Evolutionary conservation across 164 flowering plant genomes (phyloP).

Genomic region (Cinnamomum chago): DNA sequence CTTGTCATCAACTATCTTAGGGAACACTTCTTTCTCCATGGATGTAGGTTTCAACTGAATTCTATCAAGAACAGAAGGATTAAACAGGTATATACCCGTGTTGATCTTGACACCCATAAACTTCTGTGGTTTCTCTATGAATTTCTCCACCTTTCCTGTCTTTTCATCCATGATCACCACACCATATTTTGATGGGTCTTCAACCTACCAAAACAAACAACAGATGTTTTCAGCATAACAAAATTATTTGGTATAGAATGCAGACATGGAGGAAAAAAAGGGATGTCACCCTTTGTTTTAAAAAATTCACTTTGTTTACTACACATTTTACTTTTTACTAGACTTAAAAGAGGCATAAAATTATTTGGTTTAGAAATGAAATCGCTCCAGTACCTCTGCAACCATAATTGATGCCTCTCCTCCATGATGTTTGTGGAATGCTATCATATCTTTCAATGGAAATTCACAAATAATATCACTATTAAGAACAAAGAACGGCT

Average conservation of each 20-base stretch:
- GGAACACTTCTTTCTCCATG: constrained; percentile 27
- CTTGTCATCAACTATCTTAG: constrained; percentile 18
- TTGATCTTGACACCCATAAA: constrained; percentile 27
- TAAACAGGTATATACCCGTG: constrained; percentile 25
- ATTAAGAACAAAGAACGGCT: constrained; percentile 25
- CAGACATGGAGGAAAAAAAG: not conserved
- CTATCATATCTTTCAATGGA: constrained; percentile 21
- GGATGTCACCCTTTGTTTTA: not conserved
- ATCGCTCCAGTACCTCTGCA: constrained; percentile 10
- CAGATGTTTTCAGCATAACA: not conserved
- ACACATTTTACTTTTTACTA: not conserved
- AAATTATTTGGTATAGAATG: not conserved
- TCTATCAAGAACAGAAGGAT: constrained; percentile 19
- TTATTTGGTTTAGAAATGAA: not conserved
- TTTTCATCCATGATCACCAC: constrained; percentile 24
- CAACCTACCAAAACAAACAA: constrained; percentile 10
- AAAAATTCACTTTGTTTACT: not conserved
- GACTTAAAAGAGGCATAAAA: no score
- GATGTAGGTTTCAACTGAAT: constrained; percentile 24
- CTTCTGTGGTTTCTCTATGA: constrained; percentile 23
- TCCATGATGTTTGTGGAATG: constrained; percentile 24
- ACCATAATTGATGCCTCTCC: constrained; percentile 27
- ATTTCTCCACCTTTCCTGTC: constrained; percentile 23
- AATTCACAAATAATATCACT: constrained; percentile 24
- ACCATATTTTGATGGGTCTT: constrained; percentile 28